Evolutionary conservation across 2,329 filamentous ascomycete species (phyloP).

Genomic region (Sporothrix globosa): DNA sequence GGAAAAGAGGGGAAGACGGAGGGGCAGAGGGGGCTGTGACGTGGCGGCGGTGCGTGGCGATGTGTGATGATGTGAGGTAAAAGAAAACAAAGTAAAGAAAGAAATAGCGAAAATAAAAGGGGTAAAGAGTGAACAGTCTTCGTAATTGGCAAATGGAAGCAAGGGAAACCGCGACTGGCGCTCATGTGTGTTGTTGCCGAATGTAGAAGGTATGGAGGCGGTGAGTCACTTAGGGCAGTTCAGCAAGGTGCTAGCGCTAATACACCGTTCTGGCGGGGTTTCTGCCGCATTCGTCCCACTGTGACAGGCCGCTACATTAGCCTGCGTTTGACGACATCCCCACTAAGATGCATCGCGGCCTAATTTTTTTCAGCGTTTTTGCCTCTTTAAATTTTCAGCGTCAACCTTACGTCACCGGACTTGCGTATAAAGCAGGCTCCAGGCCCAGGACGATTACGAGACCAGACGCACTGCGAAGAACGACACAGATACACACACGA

Average conservation of each 20-base stretch:
- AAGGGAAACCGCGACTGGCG: conserved; percentile 11
- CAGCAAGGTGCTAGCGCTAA: not conserved
- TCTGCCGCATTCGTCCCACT: conserved; percentile 5
- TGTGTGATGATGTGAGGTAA: conserved; percentile 3
- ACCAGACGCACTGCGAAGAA: not conserved
- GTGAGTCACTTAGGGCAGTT: conserved; percentile 5
- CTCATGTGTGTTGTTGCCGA: conserved; percentile 19
- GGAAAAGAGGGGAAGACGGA: not conserved
- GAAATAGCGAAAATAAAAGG: not conserved
- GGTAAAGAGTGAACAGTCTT: not conserved
- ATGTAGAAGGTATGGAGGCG: conserved; percentile 21
- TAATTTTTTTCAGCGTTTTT: conserved; percentile 25
- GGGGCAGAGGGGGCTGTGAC: not conserved
- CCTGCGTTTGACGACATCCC: not conserved
- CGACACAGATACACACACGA: not conserved
- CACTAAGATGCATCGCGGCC: conserved; percentile 25
- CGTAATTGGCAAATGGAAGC: not conserved
- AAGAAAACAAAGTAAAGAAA: not conserved
- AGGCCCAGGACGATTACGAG: too few relatives aligned
- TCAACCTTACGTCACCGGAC: not conserved
- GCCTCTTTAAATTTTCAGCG: not conserved
- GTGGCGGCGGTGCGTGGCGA: conserved; percentile 11
- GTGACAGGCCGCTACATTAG: not conserved
- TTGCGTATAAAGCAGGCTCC: not conserved
- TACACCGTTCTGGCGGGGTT: conserved; percentile 20